Percentiles rank a stretch among this genome's conserved stretches.
These are phyloP conservation scores for Tetracentron sinense DNA, from an alignment of 164 flowering plant genomes.

Conservation along the genomic window DNA sequence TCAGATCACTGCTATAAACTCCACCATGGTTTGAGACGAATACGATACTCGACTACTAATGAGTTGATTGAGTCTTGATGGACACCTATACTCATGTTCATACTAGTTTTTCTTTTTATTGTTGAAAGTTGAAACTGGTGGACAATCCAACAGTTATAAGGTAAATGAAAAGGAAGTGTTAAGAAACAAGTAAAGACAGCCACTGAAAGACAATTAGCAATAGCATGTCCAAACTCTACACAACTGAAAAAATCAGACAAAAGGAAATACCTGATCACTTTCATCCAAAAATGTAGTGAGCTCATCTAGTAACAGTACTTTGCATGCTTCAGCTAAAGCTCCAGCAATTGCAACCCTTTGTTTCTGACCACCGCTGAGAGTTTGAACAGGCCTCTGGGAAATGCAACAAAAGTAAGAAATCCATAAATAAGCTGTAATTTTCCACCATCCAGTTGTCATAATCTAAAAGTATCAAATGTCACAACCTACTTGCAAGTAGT, in stretches of 20 bases:
- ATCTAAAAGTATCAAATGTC: background rate
- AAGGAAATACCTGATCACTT: slow-evolving; percentile 70
- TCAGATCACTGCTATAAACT: no score
- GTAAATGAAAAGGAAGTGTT: background rate
- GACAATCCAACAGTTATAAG: background rate
- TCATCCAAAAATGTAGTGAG: no score
- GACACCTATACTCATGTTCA: no score
- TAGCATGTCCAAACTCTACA: background rate
- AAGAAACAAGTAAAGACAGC: background rate
- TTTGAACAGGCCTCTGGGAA: slow-evolving; percentile 82
- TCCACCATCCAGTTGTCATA: background rate
- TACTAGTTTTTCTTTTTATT: no score
- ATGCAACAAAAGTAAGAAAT: slow-evolving; percentile 6
- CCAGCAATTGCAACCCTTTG: slow-evolving; percentile 99
- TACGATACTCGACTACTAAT: no score
- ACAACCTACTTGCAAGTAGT: slow-evolving; percentile 53
- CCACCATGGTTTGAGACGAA: no score
- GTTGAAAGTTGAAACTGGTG: no score
- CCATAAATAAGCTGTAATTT: background rate
- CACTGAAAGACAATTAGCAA: background rate
- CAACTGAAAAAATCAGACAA: background rate
- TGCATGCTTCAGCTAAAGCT: slow-evolving; percentile 88
- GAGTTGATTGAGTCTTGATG: no score
- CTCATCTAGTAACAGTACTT: slow-evolving; percentile 84
- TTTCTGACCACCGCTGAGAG: slow-evolving; percentile 98